phyloP scores from a whole-genome alignment of 805 yeast species.

The Schwanniomyces occidentalis region DNA sequence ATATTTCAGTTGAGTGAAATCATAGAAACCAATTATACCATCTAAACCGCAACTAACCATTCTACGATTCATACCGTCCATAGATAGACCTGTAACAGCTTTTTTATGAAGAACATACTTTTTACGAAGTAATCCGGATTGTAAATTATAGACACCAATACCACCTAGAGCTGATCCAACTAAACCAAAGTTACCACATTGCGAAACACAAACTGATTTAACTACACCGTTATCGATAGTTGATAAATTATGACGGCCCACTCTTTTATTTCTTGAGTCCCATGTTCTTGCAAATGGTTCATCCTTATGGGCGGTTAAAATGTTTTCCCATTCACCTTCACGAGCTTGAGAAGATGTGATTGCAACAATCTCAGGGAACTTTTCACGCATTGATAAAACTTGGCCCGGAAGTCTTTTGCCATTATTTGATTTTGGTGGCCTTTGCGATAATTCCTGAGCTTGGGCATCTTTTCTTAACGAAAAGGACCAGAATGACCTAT shows the following conservation, averaged over 20 bases:
- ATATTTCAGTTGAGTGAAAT: conserved; percentile 70
- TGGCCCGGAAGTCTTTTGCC: conserved; percentile 55
- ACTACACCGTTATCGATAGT: conserved; percentile 81
- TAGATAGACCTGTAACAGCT: conserved; percentile 82
- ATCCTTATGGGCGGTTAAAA: conserved; percentile 84
- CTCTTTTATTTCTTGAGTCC: conserved; percentile 76
- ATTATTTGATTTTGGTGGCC: conserved; percentile 41
- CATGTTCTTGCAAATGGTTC: conserved; percentile 87
- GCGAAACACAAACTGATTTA: conserved; percentile 75
- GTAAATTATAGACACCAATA: conserved; percentile 83
- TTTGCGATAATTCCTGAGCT: conserved; percentile 88
- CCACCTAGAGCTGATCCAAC: conserved; percentile 89
- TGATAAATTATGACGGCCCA: conserved; percentile 69
- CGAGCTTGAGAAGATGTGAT: conserved; percentile 74
- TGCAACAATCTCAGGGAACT: conserved; percentile 72
- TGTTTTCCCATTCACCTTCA: conserved; percentile 91
- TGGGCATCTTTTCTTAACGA: conserved; percentile 95
- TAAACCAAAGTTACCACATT: conserved; percentile 93
- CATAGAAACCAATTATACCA: conserved; percentile 84
- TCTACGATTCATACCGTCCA: conserved; percentile 87
- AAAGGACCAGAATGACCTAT: conserved; percentile 85
- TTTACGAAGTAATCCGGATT: conserved; percentile 82
- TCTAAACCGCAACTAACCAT: conserved; percentile 89
- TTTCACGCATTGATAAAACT: conserved; percentile 54
- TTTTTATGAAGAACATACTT: conserved; percentile 69